phyloP scores from a whole-genome alignment of 2,329 filamentous ascomycete species.

The Esteya vermicola region DNA sequence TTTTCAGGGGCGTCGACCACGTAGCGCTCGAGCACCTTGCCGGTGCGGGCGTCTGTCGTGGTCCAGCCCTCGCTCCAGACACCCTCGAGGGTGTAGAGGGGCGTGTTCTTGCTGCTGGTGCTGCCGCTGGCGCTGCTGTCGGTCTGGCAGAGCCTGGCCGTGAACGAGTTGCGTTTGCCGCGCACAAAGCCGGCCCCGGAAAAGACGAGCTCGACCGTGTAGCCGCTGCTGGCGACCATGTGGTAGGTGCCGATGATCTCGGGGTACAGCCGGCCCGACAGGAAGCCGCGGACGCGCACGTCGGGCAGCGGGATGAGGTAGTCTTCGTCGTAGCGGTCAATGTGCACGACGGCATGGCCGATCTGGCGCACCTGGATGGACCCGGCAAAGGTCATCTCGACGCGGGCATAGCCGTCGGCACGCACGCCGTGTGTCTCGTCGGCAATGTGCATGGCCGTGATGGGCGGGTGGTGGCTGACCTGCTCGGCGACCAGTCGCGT shows the following conservation, averaged over 20 bases:
- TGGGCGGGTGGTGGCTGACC: slow-evolving; percentile 38
- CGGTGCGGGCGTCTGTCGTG: slow-evolving; percentile 17
- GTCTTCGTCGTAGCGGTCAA: slow-evolving; percentile 34
- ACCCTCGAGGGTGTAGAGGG: slow-evolving; percentile 23
- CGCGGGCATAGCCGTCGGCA: slow-evolving; percentile 34
- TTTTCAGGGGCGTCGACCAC: slow-evolving; percentile 20
- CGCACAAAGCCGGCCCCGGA: slow-evolving; percentile 28
- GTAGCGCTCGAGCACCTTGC: slow-evolving; percentile 21
- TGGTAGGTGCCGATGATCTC: slow-evolving; percentile 31
- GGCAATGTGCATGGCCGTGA: slow-evolving; percentile 35
- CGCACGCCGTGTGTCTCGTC: slow-evolving; percentile 26
- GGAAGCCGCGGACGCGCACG: slow-evolving; percentile 31
- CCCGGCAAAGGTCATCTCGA: slow-evolving; percentile 36
- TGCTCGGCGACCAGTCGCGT: slow-evolving; percentile 28
- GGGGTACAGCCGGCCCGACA: slow-evolving; percentile 32
- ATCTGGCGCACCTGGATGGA: slow-evolving; percentile 34
- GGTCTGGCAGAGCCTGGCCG: slow-evolving; percentile 25
- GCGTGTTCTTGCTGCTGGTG: too few relatives aligned
- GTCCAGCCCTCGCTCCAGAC: slow-evolving; percentile 29
- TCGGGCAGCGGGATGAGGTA: slow-evolving; percentile 34
- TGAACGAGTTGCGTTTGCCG: slow-evolving; percentile 31
- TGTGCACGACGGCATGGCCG: slow-evolving; percentile 31
- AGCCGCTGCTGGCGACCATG: slow-evolving; percentile 29
- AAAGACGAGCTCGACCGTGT: slow-evolving; percentile 30
- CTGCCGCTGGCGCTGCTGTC: too few relatives aligned